Percentiles rank a stretch among this genome's conserved stretches.
Conservation (phyloP, 495 filamentous ascomycete species). For the Podospora pseudocomata region DNA sequence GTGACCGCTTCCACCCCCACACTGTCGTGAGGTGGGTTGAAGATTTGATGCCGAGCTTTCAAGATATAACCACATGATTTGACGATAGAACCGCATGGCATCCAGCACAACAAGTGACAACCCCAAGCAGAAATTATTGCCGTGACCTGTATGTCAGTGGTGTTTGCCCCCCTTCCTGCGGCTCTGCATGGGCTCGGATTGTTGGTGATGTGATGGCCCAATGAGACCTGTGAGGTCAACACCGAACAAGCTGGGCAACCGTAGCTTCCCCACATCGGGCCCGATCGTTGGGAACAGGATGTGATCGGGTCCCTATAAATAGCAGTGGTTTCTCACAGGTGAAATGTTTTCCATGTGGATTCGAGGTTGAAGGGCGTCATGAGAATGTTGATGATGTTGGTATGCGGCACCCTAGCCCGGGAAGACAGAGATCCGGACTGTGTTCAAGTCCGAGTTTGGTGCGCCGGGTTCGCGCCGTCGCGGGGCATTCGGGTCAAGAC, state of each 20-base stretch:
- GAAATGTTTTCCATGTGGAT: neutral
- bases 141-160: neutral
- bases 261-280: constrained; percentile 4
- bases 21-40: neutral
- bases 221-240: neutral
- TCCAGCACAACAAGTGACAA: neutral
- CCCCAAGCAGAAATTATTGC: neutral
- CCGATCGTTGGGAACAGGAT: constrained; percentile 3
- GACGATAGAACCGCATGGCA: neutral
- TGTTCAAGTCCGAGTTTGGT: neutral
- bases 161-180: neutral
- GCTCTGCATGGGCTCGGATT: neutral
- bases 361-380: neutral
- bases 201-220: neutral
- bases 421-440: neutral
- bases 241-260: neutral
- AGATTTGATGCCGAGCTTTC: neutral
- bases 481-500: neutral
- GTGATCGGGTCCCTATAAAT: constrained; percentile 5
- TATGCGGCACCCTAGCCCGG: neutral
- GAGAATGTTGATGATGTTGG: neutral
- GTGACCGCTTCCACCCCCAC: neutral
- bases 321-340: neutral
- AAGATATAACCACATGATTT: neutral
- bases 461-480: neutral